Evolutionary conservation across 2,329 filamentous ascomycete genomes (phyloP).

Genomic region (Lachnellula suecica): DNA sequence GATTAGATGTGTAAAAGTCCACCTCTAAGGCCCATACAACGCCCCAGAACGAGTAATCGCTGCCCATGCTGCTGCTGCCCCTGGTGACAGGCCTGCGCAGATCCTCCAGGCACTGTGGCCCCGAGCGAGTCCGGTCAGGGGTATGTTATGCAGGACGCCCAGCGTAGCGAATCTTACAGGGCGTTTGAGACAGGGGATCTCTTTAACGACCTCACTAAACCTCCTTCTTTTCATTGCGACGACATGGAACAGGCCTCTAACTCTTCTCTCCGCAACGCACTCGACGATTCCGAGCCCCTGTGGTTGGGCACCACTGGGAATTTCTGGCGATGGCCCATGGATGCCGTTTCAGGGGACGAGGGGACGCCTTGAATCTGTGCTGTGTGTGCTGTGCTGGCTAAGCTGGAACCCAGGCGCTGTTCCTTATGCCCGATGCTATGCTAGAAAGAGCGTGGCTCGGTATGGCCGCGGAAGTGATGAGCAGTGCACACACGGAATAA

Average conservation of each 20-base stretch:
- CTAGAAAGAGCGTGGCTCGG: too few relatives aligned
- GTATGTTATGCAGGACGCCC: not conserved
- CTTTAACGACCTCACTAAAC: slow-evolving; percentile 11
- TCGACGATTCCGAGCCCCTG: not conserved
- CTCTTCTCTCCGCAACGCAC: not conserved
- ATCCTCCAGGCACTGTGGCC: not conserved
- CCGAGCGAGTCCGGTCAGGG: not conserved
- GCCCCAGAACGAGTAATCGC: too few relatives aligned
- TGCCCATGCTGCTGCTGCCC: too few relatives aligned
- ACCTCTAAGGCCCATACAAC: too few relatives aligned
- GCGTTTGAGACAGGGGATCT: not conserved
- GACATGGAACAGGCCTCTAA: slow-evolving; percentile 20
- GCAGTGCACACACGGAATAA: too few relatives aligned
- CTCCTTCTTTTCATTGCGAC: not conserved
- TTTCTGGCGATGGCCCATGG: not conserved
- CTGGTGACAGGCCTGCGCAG: too few relatives aligned
- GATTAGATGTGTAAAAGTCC: too few relatives aligned
- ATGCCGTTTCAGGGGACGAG: not conserved
- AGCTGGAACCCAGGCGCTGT: too few relatives aligned
- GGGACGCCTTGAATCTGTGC: too few relatives aligned
- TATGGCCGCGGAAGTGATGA: too few relatives aligned
- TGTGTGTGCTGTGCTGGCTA: too few relatives aligned
- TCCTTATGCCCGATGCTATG: too few relatives aligned
- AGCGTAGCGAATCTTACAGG: slow-evolving; percentile 3
- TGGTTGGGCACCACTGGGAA: slow-evolving; percentile 6